Evolutionary conservation across 1,284 basidiomycete genomes (phyloP), one percentile per base, ranked within the genome.

Genomic region (Afroboletus lepidellus): DNA sequence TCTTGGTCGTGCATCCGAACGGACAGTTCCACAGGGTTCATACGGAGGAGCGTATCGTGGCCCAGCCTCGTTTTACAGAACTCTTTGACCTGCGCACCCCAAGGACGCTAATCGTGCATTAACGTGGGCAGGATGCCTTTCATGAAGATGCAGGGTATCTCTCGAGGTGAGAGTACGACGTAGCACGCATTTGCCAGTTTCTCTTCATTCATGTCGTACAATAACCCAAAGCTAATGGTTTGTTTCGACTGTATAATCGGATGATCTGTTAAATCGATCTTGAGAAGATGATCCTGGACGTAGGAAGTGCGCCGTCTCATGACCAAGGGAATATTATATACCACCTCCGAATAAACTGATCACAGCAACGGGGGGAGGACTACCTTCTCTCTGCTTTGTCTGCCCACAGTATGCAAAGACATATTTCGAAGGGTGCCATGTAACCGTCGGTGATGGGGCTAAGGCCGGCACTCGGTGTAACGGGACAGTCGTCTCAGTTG

Each of bases 361-460:
- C 34, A 84, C 77, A 8, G 84, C 83, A 1, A 77, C 73, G n/a
- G 84, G 78, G 15, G 79, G 75, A 27, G 84, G 79, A 3, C 75
- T 77, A 21, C 78, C 83, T 67, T 87, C 84, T 49, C 77, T 77
- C 44, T 72, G 63, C 57, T 80, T 83, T 5, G 81, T 85, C 60
- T 88, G 85, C 5, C 87, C 87, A 61, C 87, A 90, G 60, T 88
- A 90, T 3, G 87, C 87, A 51, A 90, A 79, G 7, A 84, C 78
- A 59, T 88, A 83, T 67, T 83, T 86, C 8, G 83, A 87, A 4
- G 88, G 88, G 65, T 90, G 88, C 88, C 88, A 91, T 1, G 80
- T 72, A 3, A 91, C 87, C 1, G 85, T 83, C 6, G 81, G 80
- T 15, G 85, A 80, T 0, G 85, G 74, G 3, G 81, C 83, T 8